Evolutionary conservation across 225 moss, liverwort and hornwort species (phyloP), one percentile per base, ranked within the genome.

Genomic region (Antitrichia curtipendula): DNA sequence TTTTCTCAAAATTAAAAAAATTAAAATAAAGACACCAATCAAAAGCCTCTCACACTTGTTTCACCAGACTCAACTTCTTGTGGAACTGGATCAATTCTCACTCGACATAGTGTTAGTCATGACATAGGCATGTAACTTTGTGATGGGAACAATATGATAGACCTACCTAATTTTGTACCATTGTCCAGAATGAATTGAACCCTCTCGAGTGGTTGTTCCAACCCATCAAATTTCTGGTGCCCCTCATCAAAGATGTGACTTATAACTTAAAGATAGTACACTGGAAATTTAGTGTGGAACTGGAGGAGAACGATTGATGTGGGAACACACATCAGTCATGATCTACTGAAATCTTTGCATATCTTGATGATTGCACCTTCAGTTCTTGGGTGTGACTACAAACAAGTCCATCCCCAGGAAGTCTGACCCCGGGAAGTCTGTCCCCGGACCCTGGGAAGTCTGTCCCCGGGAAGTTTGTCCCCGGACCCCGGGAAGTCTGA

Each of bases 311-410:
- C 2, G 6, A 22, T 64, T 73, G 61, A 75, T 75, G 69, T 69
- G 54, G 17, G 7, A 54, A 68, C 85, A 85, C 71, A n/a, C 81
- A 68, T 87, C 54, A 41, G 64, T 85, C 45, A 25, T 85, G 89
- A 82, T 89, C 64, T 8, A 31, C 19, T 34, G 57, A 56, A 89
- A 91, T 91, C 89, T 73, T 78, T 28, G 49, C 85, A 73, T 85
- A 91, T 91, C 91, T 57, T 82, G 58, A 87, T 91, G 87, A 91
- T 89, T 61, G 85, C 72, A 58, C 89, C 85, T 78, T 58, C 75
- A 32, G 32, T 32, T 49, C 58, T 85, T 85, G 85, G 81, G 85
- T 82, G 85, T 73, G 82, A 82, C 58, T 41, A 49, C 75, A 75
- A 84, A 10, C 68, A 49, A 69, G 57, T 45, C 65, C 18, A 13